Percentiles rank a stretch among this genome's conserved stretches.
These are phyloP conservation scores for Trichoderma parareesei DNA, from an alignment of 495 filamentous ascomycete species.

Conservation along the genomic window DNA sequence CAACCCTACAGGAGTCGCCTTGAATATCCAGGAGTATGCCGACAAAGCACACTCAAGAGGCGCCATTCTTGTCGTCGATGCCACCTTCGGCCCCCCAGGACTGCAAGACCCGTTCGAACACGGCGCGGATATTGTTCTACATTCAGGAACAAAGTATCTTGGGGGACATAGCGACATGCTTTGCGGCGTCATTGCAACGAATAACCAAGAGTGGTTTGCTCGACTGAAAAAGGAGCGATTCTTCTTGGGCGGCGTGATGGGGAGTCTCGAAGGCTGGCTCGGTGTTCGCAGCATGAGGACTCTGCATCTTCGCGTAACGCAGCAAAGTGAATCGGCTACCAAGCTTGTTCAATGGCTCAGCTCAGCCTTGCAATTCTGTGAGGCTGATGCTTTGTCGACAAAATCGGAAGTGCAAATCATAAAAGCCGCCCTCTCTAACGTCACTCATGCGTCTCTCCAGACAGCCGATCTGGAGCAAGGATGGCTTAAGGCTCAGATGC, in stretches of 20 bases:
- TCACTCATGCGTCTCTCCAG: slow-evolving; percentile 74
- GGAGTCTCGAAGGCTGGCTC: slow-evolving; percentile 85
- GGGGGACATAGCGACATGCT: slow-evolving; percentile 90
- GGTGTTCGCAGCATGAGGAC: slow-evolving; percentile 79
- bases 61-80: slow-evolving; percentile 73
- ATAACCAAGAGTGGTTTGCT: slow-evolving; percentile 42
- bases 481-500: slow-evolving; percentile 87
- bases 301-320: slow-evolving; percentile 67
- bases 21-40: slow-evolving; percentile 59
- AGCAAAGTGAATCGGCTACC: slow-evolving; percentile 63
- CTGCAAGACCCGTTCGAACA: slow-evolving; percentile 75
- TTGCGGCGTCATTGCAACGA: slow-evolving; percentile 68
- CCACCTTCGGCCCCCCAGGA: slow-evolving; percentile 83
- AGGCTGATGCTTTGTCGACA: slow-evolving; percentile 21
- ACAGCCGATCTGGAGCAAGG: slow-evolving; percentile 45
- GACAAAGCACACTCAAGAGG: slow-evolving; percentile 62
- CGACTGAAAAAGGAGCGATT: slow-evolving; percentile 56
- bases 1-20: slow-evolving; percentile 78
- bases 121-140: slow-evolving; percentile 81
- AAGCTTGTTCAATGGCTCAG: slow-evolving; percentile 64
- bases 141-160: slow-evolving; percentile 89
- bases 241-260: slow-evolving; percentile 77
- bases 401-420: neutral
- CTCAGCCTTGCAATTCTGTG: slow-evolving; percentile 31
- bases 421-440: slow-evolving; percentile 41